Evolutionary conservation across 305 asterid genomes (phyloP), one percentile per base, ranked within the genome.

Genomic region (Fraxinus albicans): DNA sequence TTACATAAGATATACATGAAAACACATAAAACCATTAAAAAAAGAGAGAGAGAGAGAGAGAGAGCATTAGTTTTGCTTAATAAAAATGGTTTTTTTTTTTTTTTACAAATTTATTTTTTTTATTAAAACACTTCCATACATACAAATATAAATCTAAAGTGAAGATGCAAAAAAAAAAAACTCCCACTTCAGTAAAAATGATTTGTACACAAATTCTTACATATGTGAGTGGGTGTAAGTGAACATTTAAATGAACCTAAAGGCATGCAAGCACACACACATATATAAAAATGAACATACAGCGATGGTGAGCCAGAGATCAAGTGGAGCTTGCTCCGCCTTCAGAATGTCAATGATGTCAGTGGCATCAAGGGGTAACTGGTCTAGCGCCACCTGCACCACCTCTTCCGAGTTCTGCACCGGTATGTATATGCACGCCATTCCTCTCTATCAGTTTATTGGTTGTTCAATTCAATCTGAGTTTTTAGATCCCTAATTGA

Each of bases 261-360:
- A 8, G 47, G 23, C 7, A n/a, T 3, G 2, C 19, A n/a, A 25
- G 19, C 53, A 19, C 77, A 23, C 25, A 25, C 5, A 19, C 1
- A 17, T 3, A 27, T 5, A 17, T 9, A 47, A 0, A 33, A 4
- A 25, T 72, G 72, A 84, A 27, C 93, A 8, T 84, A 96, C 99
- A 15, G 99, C 98, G 70, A 96, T 96, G 38, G 93, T 92, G 74
- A 96, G 97, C 99, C 99, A 94, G 77, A 96, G 94, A 88, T 96
- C 94, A 38, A 96, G 97, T 25, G 99, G 98, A 77, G 99, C 99
- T 92, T 96, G 99, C 87, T 96, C 99, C 65, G 99, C 99, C 89
- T 94, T 96, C 77, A 96, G 98, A 83, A 96, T 96, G 86, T 96
- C 97, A 83, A 96, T 92, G 78, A 96, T 94, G 88, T 96, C 99